These are phyloP conservation scores for Postia placenta DNA, from an alignment of 768 basidiomycete genomes.

Conservation along the genomic window DNA sequence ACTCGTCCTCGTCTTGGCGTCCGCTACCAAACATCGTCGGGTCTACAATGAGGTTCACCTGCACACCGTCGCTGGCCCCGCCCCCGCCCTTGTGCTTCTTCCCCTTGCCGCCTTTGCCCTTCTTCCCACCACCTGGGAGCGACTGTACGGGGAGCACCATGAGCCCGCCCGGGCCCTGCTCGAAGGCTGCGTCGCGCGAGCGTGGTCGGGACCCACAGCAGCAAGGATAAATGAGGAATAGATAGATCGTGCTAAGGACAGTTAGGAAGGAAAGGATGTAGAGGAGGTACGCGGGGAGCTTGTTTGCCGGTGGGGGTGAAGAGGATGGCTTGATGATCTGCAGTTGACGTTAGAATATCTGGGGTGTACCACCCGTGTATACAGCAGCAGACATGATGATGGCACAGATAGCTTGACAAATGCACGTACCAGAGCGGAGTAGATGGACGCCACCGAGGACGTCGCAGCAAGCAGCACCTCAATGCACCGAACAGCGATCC, in stretches of 20 bases:
- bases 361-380: too few relatives aligned
- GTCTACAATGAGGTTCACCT: slow-evolving; percentile 71
- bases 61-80: slow-evolving; percentile 41
- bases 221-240: slow-evolving; percentile 56
- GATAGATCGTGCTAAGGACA: slow-evolving; percentile 42
- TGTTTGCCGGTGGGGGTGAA: slow-evolving; percentile 49
- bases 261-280: slow-evolving; percentile 53
- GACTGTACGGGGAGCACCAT: slow-evolving; percentile 62
- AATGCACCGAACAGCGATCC: slow-evolving; percentile 39
- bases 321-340: slow-evolving; percentile 51
- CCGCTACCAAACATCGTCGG: slow-evolving; percentile 45
- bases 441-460: slow-evolving; percentile 51
- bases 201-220: slow-evolving; percentile 36
- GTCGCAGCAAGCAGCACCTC: slow-evolving; percentile 47
- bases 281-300: slow-evolving; percentile 48
- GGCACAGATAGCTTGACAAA: background rate
- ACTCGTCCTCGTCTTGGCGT: slow-evolving; percentile 22
- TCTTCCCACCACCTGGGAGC: slow-evolving; percentile 38
- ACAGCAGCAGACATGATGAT: too few relatives aligned
- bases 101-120: slow-evolving; percentile 33
- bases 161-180: slow-evolving; percentile 33
- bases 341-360: background rate
- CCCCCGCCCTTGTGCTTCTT: slow-evolving; percentile 20
- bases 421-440: slow-evolving; percentile 54
- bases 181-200: slow-evolving; percentile 11